phyloP scores from a whole-genome alignment of 2,329 filamentous ascomycete species.

The Aspergillus nomiae region DNA sequence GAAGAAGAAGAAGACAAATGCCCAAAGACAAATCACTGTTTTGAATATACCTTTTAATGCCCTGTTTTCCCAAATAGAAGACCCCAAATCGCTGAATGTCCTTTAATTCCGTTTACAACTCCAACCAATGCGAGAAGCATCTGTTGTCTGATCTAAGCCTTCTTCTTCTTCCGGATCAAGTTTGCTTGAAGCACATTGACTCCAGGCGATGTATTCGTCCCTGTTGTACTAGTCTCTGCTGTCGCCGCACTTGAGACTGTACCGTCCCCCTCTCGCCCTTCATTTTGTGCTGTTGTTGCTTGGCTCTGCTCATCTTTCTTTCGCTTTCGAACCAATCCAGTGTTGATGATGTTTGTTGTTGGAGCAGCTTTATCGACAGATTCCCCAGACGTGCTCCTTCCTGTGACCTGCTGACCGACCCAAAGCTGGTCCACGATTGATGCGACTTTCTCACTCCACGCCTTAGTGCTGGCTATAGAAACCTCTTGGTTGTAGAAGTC shows the following conservation, averaged over 20 bases:
- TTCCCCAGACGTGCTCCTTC: constrained; percentile 26
- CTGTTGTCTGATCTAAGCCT: constrained; percentile 25
- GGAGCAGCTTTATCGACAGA: constrained; percentile 10
- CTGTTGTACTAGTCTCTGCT: constrained; percentile 2
- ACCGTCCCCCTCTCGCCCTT: background rate
- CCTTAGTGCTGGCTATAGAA: constrained; percentile 41
- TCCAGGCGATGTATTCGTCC: constrained; percentile 14
- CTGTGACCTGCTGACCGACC: constrained; percentile 39
- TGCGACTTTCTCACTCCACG: constrained; percentile 46
- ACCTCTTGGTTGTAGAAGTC: constrained; percentile 45
- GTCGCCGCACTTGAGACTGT: constrained; percentile 7
- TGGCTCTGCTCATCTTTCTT: constrained; percentile 32
- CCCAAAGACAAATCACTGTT: background rate
- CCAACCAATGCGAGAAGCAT: constrained; percentile 5
- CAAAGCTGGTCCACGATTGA: constrained; percentile 38
- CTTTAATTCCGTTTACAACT: background rate
- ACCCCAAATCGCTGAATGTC: constrained; percentile 1
- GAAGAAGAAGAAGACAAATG: background rate
- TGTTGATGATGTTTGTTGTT: constrained; percentile 30
- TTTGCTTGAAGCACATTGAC: constrained; percentile 43
- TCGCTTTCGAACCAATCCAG: constrained; percentile 40
- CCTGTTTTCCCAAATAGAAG: background rate
- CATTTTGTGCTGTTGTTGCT: constrained; percentile 3
- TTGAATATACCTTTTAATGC: background rate
- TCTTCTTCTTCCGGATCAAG: constrained; percentile 46